phyloP scores from a whole-genome alignment of 139 green algal genomes.

The Asterochloris erici region DNA sequence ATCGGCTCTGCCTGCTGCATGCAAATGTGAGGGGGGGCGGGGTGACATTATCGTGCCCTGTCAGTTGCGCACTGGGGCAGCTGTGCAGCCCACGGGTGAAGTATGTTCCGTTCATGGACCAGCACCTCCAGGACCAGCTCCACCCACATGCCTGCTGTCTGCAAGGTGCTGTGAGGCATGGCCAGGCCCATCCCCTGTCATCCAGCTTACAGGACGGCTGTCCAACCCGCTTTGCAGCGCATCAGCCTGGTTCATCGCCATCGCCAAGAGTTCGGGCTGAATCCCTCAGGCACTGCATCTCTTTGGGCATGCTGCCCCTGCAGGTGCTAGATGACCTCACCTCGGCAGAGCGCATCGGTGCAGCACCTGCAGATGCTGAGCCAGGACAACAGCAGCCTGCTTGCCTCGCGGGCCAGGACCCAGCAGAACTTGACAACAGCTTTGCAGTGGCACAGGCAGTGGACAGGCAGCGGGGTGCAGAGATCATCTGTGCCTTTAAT shows the following conservation, averaged over 20 bases:
- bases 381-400: too few relatives aligned
- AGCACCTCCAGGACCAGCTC: not conserved
- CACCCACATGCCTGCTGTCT: not conserved
- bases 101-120: not conserved
- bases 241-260: too few relatives aligned
- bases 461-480: constrained; percentile 1
- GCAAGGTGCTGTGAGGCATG: not conserved
- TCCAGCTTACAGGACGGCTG: not conserved
- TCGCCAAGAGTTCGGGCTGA: too few relatives aligned
- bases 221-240: too few relatives aligned
- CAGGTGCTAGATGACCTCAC: constrained; percentile 5
- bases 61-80: not conserved
- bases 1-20: constrained; percentile 19
- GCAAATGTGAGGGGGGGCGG: constrained; percentile 9
- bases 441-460: not conserved
- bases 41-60: not conserved
- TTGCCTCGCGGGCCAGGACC: not conserved
- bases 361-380: not conserved
- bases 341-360: not conserved
- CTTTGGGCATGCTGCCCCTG: too few relatives aligned
- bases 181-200: not conserved
- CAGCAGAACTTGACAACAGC: not conserved
- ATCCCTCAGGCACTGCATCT: not conserved
- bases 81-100: not conserved
- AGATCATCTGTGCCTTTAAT: constrained; percentile 21